Base-by-base conservation (phyloP, 768 basidiomycete genomes). In the Mycena chlorophos region DNA sequence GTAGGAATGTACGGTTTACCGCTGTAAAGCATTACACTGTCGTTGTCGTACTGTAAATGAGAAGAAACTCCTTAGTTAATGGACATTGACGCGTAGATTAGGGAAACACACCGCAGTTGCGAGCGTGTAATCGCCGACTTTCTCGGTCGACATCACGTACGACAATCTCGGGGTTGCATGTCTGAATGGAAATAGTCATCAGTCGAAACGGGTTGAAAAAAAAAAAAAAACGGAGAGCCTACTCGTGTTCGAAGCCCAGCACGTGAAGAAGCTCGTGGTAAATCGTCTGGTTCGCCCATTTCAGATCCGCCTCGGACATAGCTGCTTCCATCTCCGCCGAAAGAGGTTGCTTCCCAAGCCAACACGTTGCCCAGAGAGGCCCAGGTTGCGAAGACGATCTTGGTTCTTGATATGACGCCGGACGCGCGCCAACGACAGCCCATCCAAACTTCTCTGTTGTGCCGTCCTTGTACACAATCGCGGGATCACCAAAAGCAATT, bases 1-100 rank as follows among this genome's bases (percentile, higher is more conserved):
- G 20, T 13, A 5, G 2, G 4, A 1, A 12, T 3, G 42, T 19
- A 25, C n/a, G n/a, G n/a, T n/a, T n/a, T n/a, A n/a, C n/a, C n/a
- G n/a, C n/a, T n/a, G 38, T 57, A 57, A 1, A 57, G 29, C 56
- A 57, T 57, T 3, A 57, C 25, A 19, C 56, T 57, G 5, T 37
- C 14, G 16, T 17, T 6, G 19, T 57, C 56, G 28, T 30, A 57
- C 56, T 57, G 29, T 20, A 5, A 27, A 40, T 1, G 30, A 29
- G 22, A 48, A 34, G n/a, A 3, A 12, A 51, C 4, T 3, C 27
- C 3, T 3, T 22, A 2, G 49, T 8, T 22, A 20, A 38, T 12
- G 29, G 17, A 34, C 3, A 17, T 16, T 8, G 8, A 8, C 31
- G 31, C 31, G 8, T 8, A 6, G 19, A 23, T 10, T 10, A 23